Conservation (phyloP, 495 filamentous ascomycete species). For the Neurospora tetrasperma region DNA sequence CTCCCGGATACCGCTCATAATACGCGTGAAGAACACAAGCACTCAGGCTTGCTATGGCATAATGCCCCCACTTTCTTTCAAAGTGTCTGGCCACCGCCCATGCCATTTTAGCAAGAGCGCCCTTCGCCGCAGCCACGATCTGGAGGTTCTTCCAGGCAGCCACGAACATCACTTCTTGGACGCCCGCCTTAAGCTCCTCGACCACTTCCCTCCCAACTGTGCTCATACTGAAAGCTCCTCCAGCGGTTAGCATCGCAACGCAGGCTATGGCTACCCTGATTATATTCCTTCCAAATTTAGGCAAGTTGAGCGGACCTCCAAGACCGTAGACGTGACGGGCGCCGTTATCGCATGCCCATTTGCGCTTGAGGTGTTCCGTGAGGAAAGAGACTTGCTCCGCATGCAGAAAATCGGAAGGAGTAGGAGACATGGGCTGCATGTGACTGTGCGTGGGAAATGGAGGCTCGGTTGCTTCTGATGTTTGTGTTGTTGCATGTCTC, state of each 20-base stretch:
- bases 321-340: no score
- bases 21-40: background rate
- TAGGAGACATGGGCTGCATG: background rate
- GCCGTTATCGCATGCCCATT: no score
- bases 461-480: background rate
- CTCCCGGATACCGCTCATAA: background rate
- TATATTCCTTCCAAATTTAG: rapidly evolving
- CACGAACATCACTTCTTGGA: background rate
- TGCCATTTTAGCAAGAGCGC: background rate
- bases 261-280: background rate
- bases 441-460: background rate
- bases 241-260: background rate
- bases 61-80: background rate
- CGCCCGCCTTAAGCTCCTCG: background rate
- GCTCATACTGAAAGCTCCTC: background rate
- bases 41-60: background rate
- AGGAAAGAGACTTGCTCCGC: no score
- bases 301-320: background rate
- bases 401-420: no score
- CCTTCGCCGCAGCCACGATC: background rate
- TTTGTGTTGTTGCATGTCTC: background rate
- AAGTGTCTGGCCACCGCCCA: background rate
- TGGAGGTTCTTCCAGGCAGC: background rate
- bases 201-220: background rate
- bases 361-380: no score